Percentiles rank a stretch among this genome's conserved stretches.
phyloP scores from a whole-genome alignment of 169 alveolate species.

The Eimeria brunetti region DNA sequence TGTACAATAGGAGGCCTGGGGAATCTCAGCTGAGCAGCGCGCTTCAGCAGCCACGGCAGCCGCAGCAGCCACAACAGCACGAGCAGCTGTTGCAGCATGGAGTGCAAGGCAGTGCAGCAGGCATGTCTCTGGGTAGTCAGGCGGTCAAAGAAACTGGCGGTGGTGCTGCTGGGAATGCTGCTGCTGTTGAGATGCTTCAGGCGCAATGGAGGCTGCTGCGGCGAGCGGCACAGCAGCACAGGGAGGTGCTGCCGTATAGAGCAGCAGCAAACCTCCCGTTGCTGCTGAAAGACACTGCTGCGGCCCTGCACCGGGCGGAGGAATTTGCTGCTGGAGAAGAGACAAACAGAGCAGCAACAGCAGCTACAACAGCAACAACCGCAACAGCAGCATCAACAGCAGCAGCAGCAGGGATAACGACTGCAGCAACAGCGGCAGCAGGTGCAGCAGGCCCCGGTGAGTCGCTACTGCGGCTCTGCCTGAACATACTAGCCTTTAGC shows the following conservation, averaged over 20 bases:
- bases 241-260: slow-evolving; percentile 24
- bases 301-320: not conserved
- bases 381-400: not conserved
- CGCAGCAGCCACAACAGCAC: not conserved
- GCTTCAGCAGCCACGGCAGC: not conserved
- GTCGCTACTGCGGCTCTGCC: slow-evolving; percentile 40
- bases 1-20: not conserved
- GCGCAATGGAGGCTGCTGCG: slow-evolving; percentile 57
- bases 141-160: not conserved
- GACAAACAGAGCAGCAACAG: not conserved
- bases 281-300: slow-evolving; percentile 21
- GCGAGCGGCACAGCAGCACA: slow-evolving; percentile 56
- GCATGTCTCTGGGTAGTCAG: not conserved
- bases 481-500: slow-evolving; percentile 25
- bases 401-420: not conserved
- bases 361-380: not conserved
- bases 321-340: not conserved
- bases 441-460: slow-evolving; percentile 15
- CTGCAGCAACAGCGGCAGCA: slow-evolving; percentile 10
- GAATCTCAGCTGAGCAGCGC: not conserved
- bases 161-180: not conserved
- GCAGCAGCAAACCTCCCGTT: slow-evolving; percentile 27
- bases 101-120: not conserved
- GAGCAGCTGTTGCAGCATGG: not conserved
- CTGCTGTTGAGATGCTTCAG: slow-evolving; percentile 6